Base-by-base conservation (phyloP, 78 protist genomes). In the Dictyostelium intermedium region DNA sequence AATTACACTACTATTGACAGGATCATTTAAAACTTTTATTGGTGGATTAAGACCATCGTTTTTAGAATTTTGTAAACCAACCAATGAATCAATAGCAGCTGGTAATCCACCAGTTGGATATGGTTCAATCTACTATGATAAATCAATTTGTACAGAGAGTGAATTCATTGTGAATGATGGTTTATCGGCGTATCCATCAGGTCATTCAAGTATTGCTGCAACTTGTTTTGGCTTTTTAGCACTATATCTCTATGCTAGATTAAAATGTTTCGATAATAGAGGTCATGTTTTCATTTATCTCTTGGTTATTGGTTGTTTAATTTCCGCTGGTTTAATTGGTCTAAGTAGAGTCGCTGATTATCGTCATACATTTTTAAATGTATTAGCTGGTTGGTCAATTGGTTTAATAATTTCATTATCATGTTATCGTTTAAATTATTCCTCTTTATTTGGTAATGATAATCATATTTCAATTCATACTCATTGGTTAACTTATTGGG, bases 21-120 rank as follows among this genome's bases (percentile, higher is more conserved):
- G 84, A 10, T 11, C 45, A 1, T 72, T 87, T 3, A 87, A 87
- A 25, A 61, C 66, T 27, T 87, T 78, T 27, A 78, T 87, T 63
- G 92, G 92, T 8, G 92, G 92, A 23, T 53, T 87, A n/a, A 27
- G 92, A 37, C 92, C 92, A 7, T 77, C 78, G 1, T 87, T 87
- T 50, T 63, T 87, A 11, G 45, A 11, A 14, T 25, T 81, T 63
- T 87, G 92, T 23, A 61, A 76, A 27, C 92, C 92, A 2, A 78
- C 92, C 8, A 41, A 39, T 27, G 83, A 85, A 27, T 34, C 60
- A 2, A 43, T 85, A 1, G 91, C 73, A 23, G 20, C 9, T 3
- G 91, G 83, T 2, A 41, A 3, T 2, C 73, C 84, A 14, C 56
- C 56, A 8, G 83, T 53, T 2, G 92, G 92, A 1, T 87, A 35